Evolutionary conservation across 371 early-diverging fungal genomes (phyloP).

Genomic region (Nematocida sp.): DNA sequence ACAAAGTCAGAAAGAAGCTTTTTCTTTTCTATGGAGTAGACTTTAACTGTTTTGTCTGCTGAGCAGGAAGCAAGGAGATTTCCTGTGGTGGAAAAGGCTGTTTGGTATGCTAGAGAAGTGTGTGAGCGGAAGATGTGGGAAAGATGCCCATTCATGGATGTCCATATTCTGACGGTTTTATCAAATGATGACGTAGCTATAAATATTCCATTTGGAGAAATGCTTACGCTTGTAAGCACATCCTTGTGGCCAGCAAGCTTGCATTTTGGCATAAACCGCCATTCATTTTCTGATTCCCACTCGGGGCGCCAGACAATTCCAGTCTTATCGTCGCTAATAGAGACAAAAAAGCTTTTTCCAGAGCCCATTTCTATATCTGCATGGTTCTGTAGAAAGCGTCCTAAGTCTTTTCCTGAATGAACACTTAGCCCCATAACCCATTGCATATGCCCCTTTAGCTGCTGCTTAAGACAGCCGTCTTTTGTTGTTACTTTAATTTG

Average conservation of each 20-base stretch:
- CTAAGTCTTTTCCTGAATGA: constrained; percentile 35
- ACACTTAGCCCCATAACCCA: constrained; percentile 35
- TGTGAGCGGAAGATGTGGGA: constrained; percentile 71
- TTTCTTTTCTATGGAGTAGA: constrained; percentile 73
- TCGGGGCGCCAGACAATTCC: constrained; percentile 40
- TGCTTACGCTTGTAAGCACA: constrained; percentile 84
- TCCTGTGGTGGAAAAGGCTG: constrained; percentile 77
- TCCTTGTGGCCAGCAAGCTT: constrained; percentile 77
- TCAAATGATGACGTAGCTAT: constrained; percentile 93
- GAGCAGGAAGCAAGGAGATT: constrained; percentile 74
- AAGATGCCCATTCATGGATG: constrained; percentile 72
- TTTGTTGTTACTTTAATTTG: constrained; percentile 26
- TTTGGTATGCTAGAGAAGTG: constrained; percentile 70
- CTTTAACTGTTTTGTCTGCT: constrained; percentile 85
- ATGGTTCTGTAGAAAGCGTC: neutral
- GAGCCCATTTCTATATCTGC: neutral
- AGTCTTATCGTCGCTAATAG: constrained; percentile 46
- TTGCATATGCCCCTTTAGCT: constrained; percentile 22
- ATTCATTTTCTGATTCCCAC: constrained; percentile 12
- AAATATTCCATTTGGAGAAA: constrained; percentile 80
- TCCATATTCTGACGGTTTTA: constrained; percentile 87
- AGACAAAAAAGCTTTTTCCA: constrained; percentile 47
- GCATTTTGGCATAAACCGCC: constrained; percentile 10
- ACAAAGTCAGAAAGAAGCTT: constrained; percentile 64
- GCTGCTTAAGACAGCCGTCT: constrained; percentile 6